A percentile compares a stretch with the other conserved stretches of the same genome.
Evolutionary conservation across 1,284 basidiomycete genomes (phyloP).

Genomic region (Puccinia horiana): DNA sequence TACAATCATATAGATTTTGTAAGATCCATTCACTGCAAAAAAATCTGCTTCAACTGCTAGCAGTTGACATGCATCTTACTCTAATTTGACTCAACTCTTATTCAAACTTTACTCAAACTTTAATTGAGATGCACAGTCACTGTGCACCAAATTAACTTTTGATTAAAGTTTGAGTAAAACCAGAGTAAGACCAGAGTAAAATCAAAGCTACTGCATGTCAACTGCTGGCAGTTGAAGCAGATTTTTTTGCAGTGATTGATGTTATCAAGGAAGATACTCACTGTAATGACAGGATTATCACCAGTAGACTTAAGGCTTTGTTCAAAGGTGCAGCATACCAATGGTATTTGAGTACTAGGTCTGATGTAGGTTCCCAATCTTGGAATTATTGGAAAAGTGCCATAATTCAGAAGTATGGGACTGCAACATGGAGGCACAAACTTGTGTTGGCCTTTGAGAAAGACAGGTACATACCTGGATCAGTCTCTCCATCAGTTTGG

Average conservation of each 20-base stretch:
- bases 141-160: too few relatives aligned
- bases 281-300: neutral
- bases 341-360: neutral
- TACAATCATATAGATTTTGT: slow-evolving; percentile 10
- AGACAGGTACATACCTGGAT: neutral
- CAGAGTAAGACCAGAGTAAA: too few relatives aligned
- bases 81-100: too few relatives aligned
- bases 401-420: neutral
- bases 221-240: too few relatives aligned
- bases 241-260: too few relatives aligned
- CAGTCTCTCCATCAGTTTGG: neutral
- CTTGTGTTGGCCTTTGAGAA: neutral
- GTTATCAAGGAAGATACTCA: neutral
- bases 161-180: too few relatives aligned
- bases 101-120: too few relatives aligned
- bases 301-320: neutral
- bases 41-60: too few relatives aligned
- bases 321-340: neutral
- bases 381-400: neutral
- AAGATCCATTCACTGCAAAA: too few relatives aligned
- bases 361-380: neutral
- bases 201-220: too few relatives aligned
- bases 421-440: neutral
- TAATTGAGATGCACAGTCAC: too few relatives aligned
- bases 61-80: too few relatives aligned